Evolutionary conservation across 176 grass and related monocot genomes (phyloP).

Genomic region (Aegilops bicornis): DNA sequence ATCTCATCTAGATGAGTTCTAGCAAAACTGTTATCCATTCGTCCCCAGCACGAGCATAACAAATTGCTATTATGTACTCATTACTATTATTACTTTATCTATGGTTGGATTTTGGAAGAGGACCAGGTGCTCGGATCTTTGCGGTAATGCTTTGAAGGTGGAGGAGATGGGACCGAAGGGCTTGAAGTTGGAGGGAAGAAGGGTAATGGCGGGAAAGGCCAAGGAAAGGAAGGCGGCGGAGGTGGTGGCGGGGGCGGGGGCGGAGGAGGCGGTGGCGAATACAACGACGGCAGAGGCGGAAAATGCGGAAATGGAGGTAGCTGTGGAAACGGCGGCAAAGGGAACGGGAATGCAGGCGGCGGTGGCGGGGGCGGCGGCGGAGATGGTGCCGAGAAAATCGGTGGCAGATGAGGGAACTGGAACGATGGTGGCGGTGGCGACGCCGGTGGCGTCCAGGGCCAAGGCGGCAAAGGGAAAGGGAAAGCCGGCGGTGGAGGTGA

Average conservation of each 20-base stretch:
- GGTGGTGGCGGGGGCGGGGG: constrained; percentile 33
- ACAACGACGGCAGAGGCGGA: constrained; percentile 26
- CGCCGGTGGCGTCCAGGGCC: constrained; percentile 29
- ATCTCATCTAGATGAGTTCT: no score
- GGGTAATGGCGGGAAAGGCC: constrained; percentile 60
- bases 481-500: constrained; percentile 50
- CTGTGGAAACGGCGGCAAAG: constrained; percentile 46
- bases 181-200: constrained; percentile 42
- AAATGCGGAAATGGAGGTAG: constrained; percentile 43
- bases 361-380: constrained; percentile 41
- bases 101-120: constrained; percentile 26
- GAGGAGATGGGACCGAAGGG: constrained; percentile 41
- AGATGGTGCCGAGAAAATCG: constrained; percentile 28
- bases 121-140: constrained; percentile 42
- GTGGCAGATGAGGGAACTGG: constrained; percentile 47
- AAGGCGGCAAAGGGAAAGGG: constrained; percentile 45
- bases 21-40: no score
- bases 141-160: constrained; percentile 7
- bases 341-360: constrained; percentile 22
- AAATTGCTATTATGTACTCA: not conserved
- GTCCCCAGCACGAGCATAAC: not conserved
- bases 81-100: not conserved
- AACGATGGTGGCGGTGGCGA: constrained; percentile 21
- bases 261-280: constrained; percentile 36
- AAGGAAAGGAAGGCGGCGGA: constrained; percentile 40